Percentiles rank a stretch among this genome's conserved stretches.
phyloP scores from a whole-genome alignment of 2,329 filamentous ascomycete genomes.

The Hymenoscyphus infarciens region DNA sequence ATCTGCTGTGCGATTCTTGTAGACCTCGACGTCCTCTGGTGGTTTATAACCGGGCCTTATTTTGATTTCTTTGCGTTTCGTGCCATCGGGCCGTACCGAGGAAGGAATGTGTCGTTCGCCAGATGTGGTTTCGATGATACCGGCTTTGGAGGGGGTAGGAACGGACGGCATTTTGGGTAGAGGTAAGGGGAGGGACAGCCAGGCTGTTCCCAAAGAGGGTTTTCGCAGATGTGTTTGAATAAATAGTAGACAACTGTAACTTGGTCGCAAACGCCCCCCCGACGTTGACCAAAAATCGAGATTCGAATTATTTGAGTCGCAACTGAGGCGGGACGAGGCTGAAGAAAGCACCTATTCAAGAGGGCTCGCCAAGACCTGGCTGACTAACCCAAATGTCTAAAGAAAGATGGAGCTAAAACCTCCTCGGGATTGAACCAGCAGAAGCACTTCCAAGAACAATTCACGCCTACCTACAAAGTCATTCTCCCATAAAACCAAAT shows the following conservation, averaged over 20 bases:
- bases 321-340: conserved; percentile 1
- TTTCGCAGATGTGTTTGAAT: background rate
- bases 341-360: conserved; percentile 12
- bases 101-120: conserved; percentile 88
- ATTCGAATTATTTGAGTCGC: background rate
- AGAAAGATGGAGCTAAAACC: conserved; percentile 14
- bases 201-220: background rate
- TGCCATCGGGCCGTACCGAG: conserved; percentile 81
- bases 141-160: conserved; percentile 54
- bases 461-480: background rate
- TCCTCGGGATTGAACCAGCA: conserved; percentile 2
- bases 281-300: background rate
- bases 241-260: background rate
- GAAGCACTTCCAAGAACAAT: conserved; percentile 1
- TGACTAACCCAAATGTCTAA: background rate
- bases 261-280: background rate
- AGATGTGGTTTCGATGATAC: conserved; percentile 69
- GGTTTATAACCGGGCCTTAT: conserved; percentile 91
- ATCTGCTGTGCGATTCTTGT: conserved; percentile 88
- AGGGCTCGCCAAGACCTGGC: background rate
- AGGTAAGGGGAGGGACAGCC: background rate
- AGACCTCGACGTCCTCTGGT: conserved; percentile 91
- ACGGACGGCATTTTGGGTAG: conserved; percentile 37
- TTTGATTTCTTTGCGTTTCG: conserved; percentile 88
- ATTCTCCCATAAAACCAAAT: conserved; percentile 15